Base-by-base conservation (phyloP, 306 rosid species). In the Corylus avellana region DNA sequence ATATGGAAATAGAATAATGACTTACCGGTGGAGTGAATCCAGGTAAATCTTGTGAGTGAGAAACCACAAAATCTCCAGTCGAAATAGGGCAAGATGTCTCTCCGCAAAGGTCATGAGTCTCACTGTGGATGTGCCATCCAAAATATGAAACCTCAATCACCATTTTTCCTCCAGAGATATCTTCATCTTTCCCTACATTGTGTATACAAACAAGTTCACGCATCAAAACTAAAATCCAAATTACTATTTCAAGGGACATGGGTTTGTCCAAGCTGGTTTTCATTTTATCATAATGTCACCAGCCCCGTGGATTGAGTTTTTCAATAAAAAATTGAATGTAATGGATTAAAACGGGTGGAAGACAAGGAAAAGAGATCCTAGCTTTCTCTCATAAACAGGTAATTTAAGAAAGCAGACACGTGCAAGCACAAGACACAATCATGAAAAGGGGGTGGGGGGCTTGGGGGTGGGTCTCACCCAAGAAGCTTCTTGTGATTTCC, bases 21-120 rank as follows among this genome's bases (percentile, higher is more conserved):
- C 97, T 87, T 88, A 94, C 97, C n/a, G 94, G 97, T 64, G 96
- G 93, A 75, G 97, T 88, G 80, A 71, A 91, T 83, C 88, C 91
- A 78, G 97, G 95, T 51, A 93, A 86, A 27, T 80, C 79, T 84
- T 87, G 97, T 1, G 97, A 81, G 86, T 91, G 97, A 73, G 97
- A 79, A 82, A 94, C 85, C 76, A 93, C 83, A 70, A 94, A 94
- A 77, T 90, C 92, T 32, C 98, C 98, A 73, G 63, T 22, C 0
- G 94, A 79, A 81, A 89, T 85, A 55, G 98, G 98, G 85, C 98
- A 94, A 80, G 92, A 82, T 50, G 98, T 89, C 83, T 92, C 94
- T 13, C 77, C 85, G 70, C 97, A 92, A 78, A 94, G 96, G 80
- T 94, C 97, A 66, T 87, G 94, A 71, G 87, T 84, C 88, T 94